phyloP scores from a whole-genome alignment of 805 yeast species.

The Cyberlindnera misumaiensis region DNA sequence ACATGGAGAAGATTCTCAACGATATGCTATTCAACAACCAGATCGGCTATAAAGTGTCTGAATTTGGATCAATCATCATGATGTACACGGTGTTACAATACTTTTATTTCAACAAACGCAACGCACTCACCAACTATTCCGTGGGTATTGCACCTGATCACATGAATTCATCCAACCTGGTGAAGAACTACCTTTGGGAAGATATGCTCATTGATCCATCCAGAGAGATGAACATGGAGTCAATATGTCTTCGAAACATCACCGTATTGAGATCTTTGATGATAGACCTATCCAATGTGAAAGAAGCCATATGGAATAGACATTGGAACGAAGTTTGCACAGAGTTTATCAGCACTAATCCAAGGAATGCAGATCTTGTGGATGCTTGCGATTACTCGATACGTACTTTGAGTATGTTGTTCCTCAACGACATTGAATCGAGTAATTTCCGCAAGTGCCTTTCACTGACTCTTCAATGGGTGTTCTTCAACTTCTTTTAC shows the following conservation, averaged over 20 bases:
- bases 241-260: slow-evolving; percentile 32
- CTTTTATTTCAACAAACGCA: slow-evolving; percentile 19
- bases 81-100: slow-evolving; percentile 37
- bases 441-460: slow-evolving; percentile 19
- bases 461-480: slow-evolving; percentile 17
- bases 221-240: slow-evolving; percentile 31
- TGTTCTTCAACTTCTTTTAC: slow-evolving; percentile 23
- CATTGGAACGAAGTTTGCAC: slow-evolving; percentile 24
- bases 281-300: slow-evolving; percentile 30
- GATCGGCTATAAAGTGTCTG: slow-evolving; percentile 29
- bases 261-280: slow-evolving; percentile 28
- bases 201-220: slow-evolving; percentile 20
- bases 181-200: slow-evolving; percentile 31
- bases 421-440: slow-evolving; percentile 21
- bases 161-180: slow-evolving; percentile 32
- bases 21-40: slow-evolving; percentile 34
- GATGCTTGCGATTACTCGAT: slow-evolving; percentile 25
- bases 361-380: slow-evolving; percentile 20
- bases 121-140: slow-evolving; percentile 27
- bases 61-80: slow-evolving; percentile 36
- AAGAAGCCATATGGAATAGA: slow-evolving; percentile 33
- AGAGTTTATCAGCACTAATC: slow-evolving; percentile 16
- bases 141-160: slow-evolving; percentile 32
- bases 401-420: slow-evolving; percentile 19
- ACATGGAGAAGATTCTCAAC: slow-evolving; percentile 26